phyloP scores from a whole-genome alignment of 345 rosid genomes.

The Populus simonii region DNA sequence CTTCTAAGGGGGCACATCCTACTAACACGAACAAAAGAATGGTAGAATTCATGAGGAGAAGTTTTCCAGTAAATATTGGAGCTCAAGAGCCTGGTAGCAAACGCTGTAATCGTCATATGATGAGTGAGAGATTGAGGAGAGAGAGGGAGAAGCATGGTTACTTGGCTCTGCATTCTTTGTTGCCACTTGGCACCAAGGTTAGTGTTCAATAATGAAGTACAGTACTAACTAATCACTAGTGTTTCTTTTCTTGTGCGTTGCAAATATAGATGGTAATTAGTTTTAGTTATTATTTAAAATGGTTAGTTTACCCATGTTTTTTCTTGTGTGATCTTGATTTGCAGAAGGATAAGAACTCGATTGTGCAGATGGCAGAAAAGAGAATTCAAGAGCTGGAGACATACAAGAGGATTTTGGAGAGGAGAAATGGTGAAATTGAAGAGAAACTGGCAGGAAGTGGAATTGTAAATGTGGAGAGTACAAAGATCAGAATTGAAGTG shows the following conservation, averaged over 20 bases:
- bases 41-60: slow-evolving; percentile 43
- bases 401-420: slow-evolving; percentile 41
- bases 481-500: slow-evolving; percentile 38
- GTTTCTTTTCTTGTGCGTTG: background rate
- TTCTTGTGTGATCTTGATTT: background rate
- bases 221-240: background rate
- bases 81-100: slow-evolving; percentile 29
- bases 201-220: background rate
- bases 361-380: slow-evolving; percentile 38
- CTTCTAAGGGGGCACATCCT: background rate
- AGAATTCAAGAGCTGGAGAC: slow-evolving; percentile 41
- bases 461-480: slow-evolving; percentile 14
- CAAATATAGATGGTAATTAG: background rate
- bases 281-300: background rate
- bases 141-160: slow-evolving; percentile 56
- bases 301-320: background rate
- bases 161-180: slow-evolving; percentile 45
- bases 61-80: slow-evolving; percentile 17
- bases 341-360: slow-evolving; percentile 63
- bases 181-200: slow-evolving; percentile 72
- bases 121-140: slow-evolving; percentile 73
- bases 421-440: slow-evolving; percentile 30
- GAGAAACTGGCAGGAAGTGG: slow-evolving; percentile 9
- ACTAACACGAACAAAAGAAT: slow-evolving; percentile 52
- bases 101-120: slow-evolving; percentile 44